phyloP scores from a whole-genome alignment of 2,329 filamentous ascomycete genomes.

The Colletotrichum horii region DNA sequence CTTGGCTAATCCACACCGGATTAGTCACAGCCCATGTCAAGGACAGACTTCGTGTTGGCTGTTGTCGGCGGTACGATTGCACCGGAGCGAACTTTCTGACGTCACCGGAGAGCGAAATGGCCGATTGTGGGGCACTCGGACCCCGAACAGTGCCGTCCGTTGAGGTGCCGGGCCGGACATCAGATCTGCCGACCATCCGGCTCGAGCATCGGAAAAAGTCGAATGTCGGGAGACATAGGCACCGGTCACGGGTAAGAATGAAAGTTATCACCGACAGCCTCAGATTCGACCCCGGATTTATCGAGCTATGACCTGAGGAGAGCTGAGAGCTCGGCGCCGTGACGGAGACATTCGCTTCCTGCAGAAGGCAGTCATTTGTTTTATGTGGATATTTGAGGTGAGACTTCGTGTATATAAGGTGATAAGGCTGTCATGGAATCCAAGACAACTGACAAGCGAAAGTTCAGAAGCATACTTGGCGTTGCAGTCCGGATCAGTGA shows the following conservation, averaged over 20 bases:
- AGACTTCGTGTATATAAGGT: background rate
- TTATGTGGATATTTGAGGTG: no score
- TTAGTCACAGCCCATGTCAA: background rate
- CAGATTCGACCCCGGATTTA: background rate
- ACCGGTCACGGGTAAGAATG: background rate
- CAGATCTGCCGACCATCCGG: background rate
- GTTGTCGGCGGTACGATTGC: background rate
- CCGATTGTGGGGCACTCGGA: background rate
- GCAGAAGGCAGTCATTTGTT: no score
- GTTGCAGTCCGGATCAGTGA: background rate
- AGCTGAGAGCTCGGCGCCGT: background rate
- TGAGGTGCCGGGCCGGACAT: background rate
- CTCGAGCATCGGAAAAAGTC: rapidly evolving
- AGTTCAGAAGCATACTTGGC: background rate
- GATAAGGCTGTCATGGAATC: background rate
- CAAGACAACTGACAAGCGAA: background rate
- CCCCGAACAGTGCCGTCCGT: background rate
- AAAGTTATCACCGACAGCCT: background rate
- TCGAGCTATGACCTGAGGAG: background rate
- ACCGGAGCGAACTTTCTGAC: background rate
- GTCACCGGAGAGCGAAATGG: background rate
- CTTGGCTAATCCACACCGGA: rapidly evolving
- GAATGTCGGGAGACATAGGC: background rate
- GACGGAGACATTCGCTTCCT: background rate
- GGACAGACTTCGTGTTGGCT: rapidly evolving